Evolutionary conservation across 176 grass and related monocot genomes (phyloP).

Genomic region (Otatea glauca): DNA sequence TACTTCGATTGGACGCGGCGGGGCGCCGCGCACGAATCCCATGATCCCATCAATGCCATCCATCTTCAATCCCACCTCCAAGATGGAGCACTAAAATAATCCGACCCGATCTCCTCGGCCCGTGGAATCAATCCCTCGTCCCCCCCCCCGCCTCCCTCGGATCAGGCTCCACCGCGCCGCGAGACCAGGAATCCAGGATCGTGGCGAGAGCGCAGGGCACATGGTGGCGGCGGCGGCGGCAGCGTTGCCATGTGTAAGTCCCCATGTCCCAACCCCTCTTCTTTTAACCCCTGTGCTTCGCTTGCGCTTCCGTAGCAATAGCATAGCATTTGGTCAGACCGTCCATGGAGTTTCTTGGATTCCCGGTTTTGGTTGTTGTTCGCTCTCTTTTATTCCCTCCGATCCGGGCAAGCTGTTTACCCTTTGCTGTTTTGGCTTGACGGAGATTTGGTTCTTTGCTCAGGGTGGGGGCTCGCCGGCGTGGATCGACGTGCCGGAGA

Average conservation of each 20-base stretch:
- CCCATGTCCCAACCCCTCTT: background rate
- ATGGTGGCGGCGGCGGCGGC: constrained; percentile 36
- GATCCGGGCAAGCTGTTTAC: background rate
- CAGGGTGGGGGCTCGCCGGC: constrained; percentile 54
- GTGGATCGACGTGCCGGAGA: constrained; percentile 60
- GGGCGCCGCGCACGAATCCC: constrained; percentile 56
- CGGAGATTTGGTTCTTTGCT: constrained; percentile 5
- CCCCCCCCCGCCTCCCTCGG: constrained; percentile 48
- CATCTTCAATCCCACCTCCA: constrained; percentile 17
- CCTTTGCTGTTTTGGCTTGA: constrained; percentile 11
- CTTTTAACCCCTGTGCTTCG: constrained; percentile 16
- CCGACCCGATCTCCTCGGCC: constrained; percentile 35
- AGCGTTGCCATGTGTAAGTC: constrained; percentile 48
- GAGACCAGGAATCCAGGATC: constrained; percentile 49
- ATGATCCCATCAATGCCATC: constrained; percentile 52
- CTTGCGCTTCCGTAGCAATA: background rate
- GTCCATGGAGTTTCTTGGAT: constrained; percentile 55
- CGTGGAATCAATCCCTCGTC: constrained; percentile 41
- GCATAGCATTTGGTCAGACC: background rate
- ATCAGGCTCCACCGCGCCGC: constrained; percentile 47
- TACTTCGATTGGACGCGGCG: constrained; percentile 51
- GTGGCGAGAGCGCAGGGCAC: constrained; percentile 43
- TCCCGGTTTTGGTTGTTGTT: constrained; percentile 43
- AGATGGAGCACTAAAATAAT: constrained; percentile 16
- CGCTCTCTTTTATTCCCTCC: background rate